Evolutionary conservation across 306 rosid genomes (phyloP), one percentile per base, ranked within the genome.

Genomic region (Pterocarpus macrocarpus): DNA sequence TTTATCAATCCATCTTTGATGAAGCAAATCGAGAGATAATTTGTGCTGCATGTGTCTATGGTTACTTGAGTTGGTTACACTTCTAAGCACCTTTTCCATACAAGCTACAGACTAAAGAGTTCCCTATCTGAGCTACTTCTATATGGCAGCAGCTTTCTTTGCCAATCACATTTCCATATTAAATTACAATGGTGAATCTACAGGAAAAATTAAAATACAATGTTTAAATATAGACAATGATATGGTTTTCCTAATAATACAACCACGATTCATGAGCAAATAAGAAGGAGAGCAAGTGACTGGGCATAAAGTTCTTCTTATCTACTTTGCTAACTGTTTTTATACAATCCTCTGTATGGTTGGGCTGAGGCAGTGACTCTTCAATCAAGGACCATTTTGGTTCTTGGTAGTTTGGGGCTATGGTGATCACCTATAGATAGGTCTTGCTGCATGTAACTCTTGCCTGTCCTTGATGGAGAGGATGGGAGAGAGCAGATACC

Each of bases 341-440:
- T 34, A 38, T 39, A 28, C 4, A 55, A 67, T 66, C 7, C 22
- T 73, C 61, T 66, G 16, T 44, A 13, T 13, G 12, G 38, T 44
- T 66, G 67, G 17, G 75, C 45, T 76, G 2, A 44, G 22, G 57
- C 7, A 43, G 47, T 57, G 56, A n/a, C 15, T 57, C 22, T n/a
- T 44, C 28, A 1, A 32, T 64, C 47, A 15, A 8, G 16, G 62
- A 50, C 30, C 36, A 69, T 69, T 69, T 38, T 22, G 35, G 12
- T 66, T 81, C 74, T 44, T 32, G 10, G 36, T 36, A 69, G 73
- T 66, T 61, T n/a, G 36, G 58, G 64, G n/a, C 39, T 74, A 15
- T 30, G 59, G 30, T 76, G 36, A 50, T 75, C 32, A 68, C 53
- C 34, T 62, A 49, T 50, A 80, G 28, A n/a, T 38, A 59, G 45